phyloP scores from a whole-genome alignment of 2,329 filamentous ascomycete genomes.

The Colletotrichum sp. region DNA sequence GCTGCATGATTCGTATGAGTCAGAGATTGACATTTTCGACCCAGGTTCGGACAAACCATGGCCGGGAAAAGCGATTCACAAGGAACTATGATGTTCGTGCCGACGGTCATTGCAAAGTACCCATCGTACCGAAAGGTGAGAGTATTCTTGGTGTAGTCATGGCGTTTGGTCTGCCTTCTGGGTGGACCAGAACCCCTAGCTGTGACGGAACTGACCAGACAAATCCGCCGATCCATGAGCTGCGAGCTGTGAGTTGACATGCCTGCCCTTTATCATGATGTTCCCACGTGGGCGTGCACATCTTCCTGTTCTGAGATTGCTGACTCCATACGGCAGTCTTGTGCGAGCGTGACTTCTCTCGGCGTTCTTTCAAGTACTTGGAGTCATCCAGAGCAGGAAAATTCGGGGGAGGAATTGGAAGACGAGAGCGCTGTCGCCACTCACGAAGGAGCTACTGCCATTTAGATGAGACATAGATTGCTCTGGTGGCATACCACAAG shows the following conservation, averaged over 20 bases:
- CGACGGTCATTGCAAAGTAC: background rate
- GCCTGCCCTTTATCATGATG: background rate
- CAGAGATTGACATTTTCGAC: background rate
- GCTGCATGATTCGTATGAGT: background rate
- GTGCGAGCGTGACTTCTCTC: background rate
- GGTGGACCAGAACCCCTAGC: background rate
- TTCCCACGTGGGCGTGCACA: background rate
- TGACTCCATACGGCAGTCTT: background rate
- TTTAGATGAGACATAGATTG: background rate
- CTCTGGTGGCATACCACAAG: background rate
- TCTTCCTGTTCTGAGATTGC: background rate
- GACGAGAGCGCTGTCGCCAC: background rate
- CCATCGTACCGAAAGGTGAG: background rate
- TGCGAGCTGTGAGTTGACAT: background rate
- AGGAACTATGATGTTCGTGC: background rate
- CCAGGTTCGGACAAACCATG: background rate
- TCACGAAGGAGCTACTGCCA: background rate
- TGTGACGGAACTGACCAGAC: background rate
- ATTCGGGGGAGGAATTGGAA: background rate
- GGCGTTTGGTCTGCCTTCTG: background rate
- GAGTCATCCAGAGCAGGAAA: background rate
- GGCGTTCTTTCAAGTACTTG: background rate
- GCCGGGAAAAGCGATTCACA: background rate
- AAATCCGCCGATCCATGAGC: background rate
- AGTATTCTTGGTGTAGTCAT: background rate